Evolutionary conservation across 768 basidiomycete genomes (phyloP).

Genomic region (Russula dissimulans): DNA sequence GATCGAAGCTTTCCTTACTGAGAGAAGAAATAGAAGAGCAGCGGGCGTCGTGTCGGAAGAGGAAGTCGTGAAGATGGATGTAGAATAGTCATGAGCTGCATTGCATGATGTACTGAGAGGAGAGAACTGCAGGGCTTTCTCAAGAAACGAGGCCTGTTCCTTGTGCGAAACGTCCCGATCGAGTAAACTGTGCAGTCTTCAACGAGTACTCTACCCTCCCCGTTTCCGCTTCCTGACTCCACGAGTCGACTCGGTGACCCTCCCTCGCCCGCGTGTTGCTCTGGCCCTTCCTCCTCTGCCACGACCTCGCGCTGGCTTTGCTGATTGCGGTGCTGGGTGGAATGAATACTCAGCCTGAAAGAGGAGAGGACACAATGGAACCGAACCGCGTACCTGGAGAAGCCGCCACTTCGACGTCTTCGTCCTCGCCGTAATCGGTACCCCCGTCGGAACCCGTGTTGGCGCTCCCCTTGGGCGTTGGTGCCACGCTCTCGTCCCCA

Average conservation of each 20-base stretch:
- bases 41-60: conserved; percentile 18
- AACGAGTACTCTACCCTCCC: neutral
- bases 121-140: neutral
- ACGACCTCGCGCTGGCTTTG: conserved; percentile 10
- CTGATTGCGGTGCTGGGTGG: conserved; percentile 9
- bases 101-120: neutral
- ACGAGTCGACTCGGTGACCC: conserved; percentile 6
- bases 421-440: conserved; percentile 55
- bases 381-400: conserved; percentile 12
- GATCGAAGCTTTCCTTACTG: conserved; percentile 63
- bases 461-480: conserved; percentile 56
- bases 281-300: conserved; percentile 7
- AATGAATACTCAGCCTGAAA: neutral
- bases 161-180: neutral
- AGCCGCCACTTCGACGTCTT: conserved; percentile 41
- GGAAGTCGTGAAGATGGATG: conserved; percentile 18
- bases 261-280: conserved; percentile 11
- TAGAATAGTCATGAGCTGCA: conserved; percentile 7
- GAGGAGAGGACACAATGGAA: neutral
- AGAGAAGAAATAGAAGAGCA: conserved; percentile 37
- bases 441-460: conserved; percentile 63
- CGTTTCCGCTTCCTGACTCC: conserved; percentile 14
- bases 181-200: neutral
- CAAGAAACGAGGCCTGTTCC: neutral
- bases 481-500: conserved; percentile 56